These are phyloP conservation scores for Pelargonium australe DNA, from an alignment of 441 rosid genomes.

Conservation along the genomic window DNA sequence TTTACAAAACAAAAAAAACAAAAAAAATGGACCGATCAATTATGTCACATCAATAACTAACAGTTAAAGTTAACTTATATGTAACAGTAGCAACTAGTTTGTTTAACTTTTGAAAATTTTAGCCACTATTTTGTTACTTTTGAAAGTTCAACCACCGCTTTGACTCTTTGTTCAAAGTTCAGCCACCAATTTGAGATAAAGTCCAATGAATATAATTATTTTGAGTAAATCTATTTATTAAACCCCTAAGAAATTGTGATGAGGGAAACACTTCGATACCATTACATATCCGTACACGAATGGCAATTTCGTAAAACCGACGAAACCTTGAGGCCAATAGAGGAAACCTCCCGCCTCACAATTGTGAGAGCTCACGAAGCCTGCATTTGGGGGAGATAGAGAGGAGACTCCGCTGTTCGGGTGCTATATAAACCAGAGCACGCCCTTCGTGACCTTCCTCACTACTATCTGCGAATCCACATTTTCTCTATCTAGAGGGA, in stretches of 20 bases:
- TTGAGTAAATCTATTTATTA: too few species aligned
- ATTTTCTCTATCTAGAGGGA: not conserved
- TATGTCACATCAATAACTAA: too few species aligned
- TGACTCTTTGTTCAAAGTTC: too few species aligned
- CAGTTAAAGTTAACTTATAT: too few species aligned
- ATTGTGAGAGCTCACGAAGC: constrained; percentile 1
- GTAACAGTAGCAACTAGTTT: too few species aligned
- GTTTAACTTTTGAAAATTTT: too few species aligned
- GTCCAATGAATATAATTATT: too few species aligned
- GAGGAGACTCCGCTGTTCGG: constrained; percentile 4
- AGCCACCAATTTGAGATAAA: too few species aligned
- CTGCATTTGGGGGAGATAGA: not conserved
- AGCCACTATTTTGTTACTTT: too few species aligned
- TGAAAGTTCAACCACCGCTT: too few species aligned
- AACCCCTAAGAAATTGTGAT: not conserved
- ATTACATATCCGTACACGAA: not conserved
- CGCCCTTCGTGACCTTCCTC: not conserved
- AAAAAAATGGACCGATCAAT: too few species aligned
- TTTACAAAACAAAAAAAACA: too few species aligned
- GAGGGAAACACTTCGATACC: not conserved
- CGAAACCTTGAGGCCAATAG: not conserved
- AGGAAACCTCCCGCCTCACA: not conserved
- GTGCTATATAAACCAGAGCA: constrained; percentile 6
- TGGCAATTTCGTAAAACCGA: not conserved
- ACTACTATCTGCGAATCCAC: not conserved